A percentile compares a stretch with the other conserved stretches of the same genome.
Evolutionary conservation across 2,329 filamentous ascomycete genomes (phyloP).

Genomic region (Dothistroma pini): DNA sequence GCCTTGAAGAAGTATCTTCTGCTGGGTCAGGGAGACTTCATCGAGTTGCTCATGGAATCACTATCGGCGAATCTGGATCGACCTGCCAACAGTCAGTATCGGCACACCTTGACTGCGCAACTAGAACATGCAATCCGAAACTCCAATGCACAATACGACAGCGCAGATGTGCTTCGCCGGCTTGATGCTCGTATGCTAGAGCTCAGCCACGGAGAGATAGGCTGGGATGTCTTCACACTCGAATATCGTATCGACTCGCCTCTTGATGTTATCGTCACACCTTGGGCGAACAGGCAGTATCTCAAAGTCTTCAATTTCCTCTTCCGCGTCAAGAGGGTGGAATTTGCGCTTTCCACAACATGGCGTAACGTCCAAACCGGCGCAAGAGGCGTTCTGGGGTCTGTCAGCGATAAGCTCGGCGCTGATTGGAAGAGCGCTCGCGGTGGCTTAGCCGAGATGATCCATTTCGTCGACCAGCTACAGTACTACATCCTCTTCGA

Average conservation of each 20-base stretch:
- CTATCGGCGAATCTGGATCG: conserved; percentile 88
- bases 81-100: conserved; percentile 93
- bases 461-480: conserved; percentile 93
- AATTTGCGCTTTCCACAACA: conserved; percentile 84
- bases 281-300: conserved; percentile 93
- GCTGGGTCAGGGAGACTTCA: conserved; percentile 94
- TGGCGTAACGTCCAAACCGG: conserved; percentile 98
- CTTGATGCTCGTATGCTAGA: conserved; percentile 98
- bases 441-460: conserved; percentile 92
- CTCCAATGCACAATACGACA: conserved; percentile 95
- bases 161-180: conserved; percentile 81
- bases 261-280: conserved; percentile 93
- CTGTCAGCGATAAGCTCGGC: conserved; percentile 59
- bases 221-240: conserved; percentile 98
- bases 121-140: conserved; percentile 95
- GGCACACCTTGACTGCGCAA: conserved; percentile 95
- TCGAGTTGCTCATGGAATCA: conserved; percentile 94
- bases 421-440: conserved; percentile 83
- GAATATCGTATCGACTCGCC: conserved; percentile 98
- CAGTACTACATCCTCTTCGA: conserved; percentile 99
- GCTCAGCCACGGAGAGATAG: conserved; percentile 91
- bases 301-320: conserved; percentile 99
- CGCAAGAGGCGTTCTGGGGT: conserved; percentile 81
- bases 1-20: conserved; percentile 94
- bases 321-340: conserved; percentile 96